Base-by-base conservation (phyloP, 495 filamentous ascomycete species). In the Oidiodendron maius region DNA sequence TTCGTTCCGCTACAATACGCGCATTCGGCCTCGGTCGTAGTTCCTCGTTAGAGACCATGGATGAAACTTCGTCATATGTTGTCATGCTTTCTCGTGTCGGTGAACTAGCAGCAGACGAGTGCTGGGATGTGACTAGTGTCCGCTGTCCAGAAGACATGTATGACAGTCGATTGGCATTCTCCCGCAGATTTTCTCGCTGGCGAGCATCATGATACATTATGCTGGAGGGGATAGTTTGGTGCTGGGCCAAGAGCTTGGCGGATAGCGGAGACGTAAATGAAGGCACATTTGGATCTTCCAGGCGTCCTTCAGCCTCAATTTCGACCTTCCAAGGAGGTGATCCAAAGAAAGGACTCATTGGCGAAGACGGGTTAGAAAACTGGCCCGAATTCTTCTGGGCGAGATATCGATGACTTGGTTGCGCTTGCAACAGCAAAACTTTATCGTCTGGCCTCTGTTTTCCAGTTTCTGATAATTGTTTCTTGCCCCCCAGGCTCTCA, bases 401-500 rank as follows among this genome's bases (percentile, higher is more conserved):
- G 35, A 76, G 57, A 21, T 69, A 71, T 50, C 74, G 64, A 42
- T 76, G 72, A 56, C 70, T 78, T 10, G 68, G 60, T 53, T 68
- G 71, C 24, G 65, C 65, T 45, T 61, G 73, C 48, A 81, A 57
- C 43, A 62, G 58, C 44, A 62, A 51, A 17, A 53, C 43, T 12
- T 64, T 51, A 15, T 47, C 53, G 20, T 65, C 66, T 1, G 51
- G 40, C 48, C 71, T 72, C 2, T 67, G 65, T 28, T 65, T 69
- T 30, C 71, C 75, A 28, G 74, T 75, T 56, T 85, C 81, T 5
- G 78, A 78, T 8, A 79, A 66, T 51, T 71, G 76, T 58, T 82
- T 83, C 56, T 76, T 83, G 4, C 85, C 84, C 12, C 84, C 86
- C 5, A 84, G 67, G 5, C 69, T 69, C 61, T 87, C 82, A 30